phyloP scores from a whole-genome alignment of 176 grass and related monocot genomes.

The Elaeis guineensis region DNA sequence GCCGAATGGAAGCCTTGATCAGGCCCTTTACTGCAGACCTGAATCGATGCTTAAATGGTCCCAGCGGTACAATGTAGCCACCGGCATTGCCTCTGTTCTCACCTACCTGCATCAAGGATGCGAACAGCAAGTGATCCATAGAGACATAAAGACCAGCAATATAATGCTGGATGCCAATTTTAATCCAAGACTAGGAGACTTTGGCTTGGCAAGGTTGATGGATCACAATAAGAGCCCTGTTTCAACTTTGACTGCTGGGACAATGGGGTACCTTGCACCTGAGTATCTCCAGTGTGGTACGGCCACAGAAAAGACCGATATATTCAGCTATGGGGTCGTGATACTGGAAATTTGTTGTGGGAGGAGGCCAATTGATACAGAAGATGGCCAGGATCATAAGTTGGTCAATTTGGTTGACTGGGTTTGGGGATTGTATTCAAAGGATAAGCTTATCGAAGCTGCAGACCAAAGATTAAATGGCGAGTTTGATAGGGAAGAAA shows the following conservation, averaged over 20 bases:
- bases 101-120: constrained; percentile 88
- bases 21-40: constrained; percentile 52
- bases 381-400: constrained; percentile 25
- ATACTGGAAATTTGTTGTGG: constrained; percentile 84
- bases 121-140: constrained; percentile 76
- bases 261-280: constrained; percentile 90
- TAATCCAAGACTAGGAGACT: constrained; percentile 72
- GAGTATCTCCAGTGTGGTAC: constrained; percentile 93
- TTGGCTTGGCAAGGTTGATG: constrained; percentile 70
- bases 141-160: constrained; percentile 92
- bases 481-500: constrained; percentile 48
- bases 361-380: constrained; percentile 61
- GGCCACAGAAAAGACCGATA: constrained; percentile 83
- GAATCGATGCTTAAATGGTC: constrained; percentile 46
- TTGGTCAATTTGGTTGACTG: constrained; percentile 85
- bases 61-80: constrained; percentile 45
- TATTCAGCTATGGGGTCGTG: constrained; percentile 90
- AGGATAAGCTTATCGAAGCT: constrained; percentile 63
- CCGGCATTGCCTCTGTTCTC: constrained; percentile 62
- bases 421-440: constrained; percentile 70
- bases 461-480: constrained; percentile 45
- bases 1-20: constrained; percentile 85
- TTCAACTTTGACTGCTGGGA: constrained; percentile 80
- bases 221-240: constrained; percentile 83
- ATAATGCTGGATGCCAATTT: constrained; percentile 66